These are phyloP conservation scores for Pseudogymnoascus sp. DNA, from an alignment of 2,329 filamentous ascomycete species.

Conservation along the genomic window DNA sequence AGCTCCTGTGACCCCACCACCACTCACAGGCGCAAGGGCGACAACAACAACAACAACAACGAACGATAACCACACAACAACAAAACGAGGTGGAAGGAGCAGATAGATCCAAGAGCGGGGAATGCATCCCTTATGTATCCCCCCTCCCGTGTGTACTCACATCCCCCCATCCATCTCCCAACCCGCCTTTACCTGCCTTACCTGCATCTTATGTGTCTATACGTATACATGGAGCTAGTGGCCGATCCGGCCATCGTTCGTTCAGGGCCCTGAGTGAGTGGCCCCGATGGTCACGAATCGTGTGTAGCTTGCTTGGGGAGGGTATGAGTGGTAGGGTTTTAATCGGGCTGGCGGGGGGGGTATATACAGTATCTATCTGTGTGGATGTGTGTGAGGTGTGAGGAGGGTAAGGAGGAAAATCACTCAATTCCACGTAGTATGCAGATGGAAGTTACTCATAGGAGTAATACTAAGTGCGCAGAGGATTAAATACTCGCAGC, in stretches of 20 bases:
- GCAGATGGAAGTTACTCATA: background rate
- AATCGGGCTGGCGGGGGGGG: no score
- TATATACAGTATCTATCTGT: no score
- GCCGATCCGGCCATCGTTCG: background rate
- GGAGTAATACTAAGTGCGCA: background rate
- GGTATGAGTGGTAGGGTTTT: no score
- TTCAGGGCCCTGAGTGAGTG: background rate
- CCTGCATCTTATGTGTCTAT: background rate
- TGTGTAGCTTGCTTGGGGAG: no score
- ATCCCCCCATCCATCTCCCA: background rate
- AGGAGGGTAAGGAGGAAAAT: background rate
- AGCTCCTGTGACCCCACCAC: background rate
- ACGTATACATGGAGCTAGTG: background rate
- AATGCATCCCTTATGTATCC: background rate
- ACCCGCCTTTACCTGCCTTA: background rate
- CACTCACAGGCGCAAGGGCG: no score
- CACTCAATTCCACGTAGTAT: background rate
- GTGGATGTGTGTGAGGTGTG: no score
- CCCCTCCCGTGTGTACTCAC: background rate
- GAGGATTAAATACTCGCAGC: no score
- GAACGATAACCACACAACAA: background rate
- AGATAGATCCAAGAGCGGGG: background rate
- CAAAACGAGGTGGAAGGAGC: background rate
- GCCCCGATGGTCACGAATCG: background rate
- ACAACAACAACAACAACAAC: background rate